Evolutionary conservation across 2,329 filamentous ascomycete genomes (phyloP).

Genomic region (Calycina herbarum): DNA sequence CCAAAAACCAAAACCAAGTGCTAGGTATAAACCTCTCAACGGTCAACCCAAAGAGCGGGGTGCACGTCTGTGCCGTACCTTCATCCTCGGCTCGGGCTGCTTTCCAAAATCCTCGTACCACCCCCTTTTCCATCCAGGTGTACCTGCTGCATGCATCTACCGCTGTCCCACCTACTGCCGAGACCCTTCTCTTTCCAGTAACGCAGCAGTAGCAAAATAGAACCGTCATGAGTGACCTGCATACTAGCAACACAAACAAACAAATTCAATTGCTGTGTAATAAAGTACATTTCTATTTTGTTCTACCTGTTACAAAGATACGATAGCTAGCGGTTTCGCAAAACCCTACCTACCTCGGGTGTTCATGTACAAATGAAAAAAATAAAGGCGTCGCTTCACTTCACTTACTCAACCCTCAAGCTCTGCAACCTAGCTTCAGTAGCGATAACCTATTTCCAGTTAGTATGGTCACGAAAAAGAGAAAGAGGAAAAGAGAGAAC

Average conservation of each 20-base stretch:
- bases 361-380: constrained; percentile 33
- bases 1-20: no score
- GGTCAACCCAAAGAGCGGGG: no score
- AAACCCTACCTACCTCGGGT: not conserved
- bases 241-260: not conserved
- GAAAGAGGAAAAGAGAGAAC: constrained; percentile 39
- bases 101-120: no score
- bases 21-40: no score
- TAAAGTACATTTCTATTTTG: constrained; percentile 6
- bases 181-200: no score
- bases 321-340: not conserved
- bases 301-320: constrained; percentile 3
- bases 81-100: no score
- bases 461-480: constrained; percentile 15
- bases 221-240: no score
- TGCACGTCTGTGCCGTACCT: no score
- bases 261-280: not conserved
- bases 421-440: constrained; percentile 88
- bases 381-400: not conserved
- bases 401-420: constrained; percentile 71
- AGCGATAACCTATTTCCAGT: constrained; percentile 69
- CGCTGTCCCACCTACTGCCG: no score
- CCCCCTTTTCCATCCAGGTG: no score
- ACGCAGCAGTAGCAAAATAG: no score
- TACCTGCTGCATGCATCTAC: no score